Evolutionary conservation across 2,329 filamentous ascomycete genomes (phyloP), one percentile per base, ranked within the genome.

Genomic region (Aspergillus intermedius): DNA sequence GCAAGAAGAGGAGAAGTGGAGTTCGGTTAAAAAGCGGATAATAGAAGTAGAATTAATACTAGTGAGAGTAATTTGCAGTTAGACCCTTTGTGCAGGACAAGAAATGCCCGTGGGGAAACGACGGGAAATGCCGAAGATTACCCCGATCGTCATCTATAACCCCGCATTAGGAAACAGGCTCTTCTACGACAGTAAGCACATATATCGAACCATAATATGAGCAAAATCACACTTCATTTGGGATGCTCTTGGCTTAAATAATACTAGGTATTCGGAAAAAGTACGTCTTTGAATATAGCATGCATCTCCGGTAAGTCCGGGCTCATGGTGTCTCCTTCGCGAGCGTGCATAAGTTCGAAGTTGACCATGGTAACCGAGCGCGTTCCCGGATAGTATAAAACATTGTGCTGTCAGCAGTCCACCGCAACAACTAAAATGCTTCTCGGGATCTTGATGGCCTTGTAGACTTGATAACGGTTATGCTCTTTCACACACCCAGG

Each of bases 341-440:
- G 34, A 13, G 37, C 25, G 25, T 41, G 32, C 44, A 46, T 49
- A 5, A 46, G 13, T 17, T 49, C 48, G 12, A 46, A 49, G n/a
- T 49, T 40, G n/a, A 49, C 19, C 40, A 49, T 44, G 3, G 44
- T 49, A 1, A 49, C 32, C n/a, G 25, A 8, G 4, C 15, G 15
- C 2, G 17, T 46, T 21, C 6, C 15, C 12, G 39, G 30, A 12
- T 35, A 13, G 23, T 44, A 46, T 9, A 49, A 30, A 5, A 49
- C 32, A 40, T 49, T 44, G 22, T 44, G 48, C n/a, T 40, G 7
- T 30, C 48, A 23, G 21, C 9, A 39, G 30, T 46, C 44, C 10
- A 46, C 30, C 15, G 10, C 5, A 3, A 40, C 5, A 3, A 22
- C 21, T 12, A 21, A 35, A 22, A 47, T 12, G 5, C 6, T 13